Evolutionary conservation across 2,329 filamentous ascomycete species (phyloP), one percentile per base, ranked within the genome.

Genomic region (Aspergillus sp.): DNA sequence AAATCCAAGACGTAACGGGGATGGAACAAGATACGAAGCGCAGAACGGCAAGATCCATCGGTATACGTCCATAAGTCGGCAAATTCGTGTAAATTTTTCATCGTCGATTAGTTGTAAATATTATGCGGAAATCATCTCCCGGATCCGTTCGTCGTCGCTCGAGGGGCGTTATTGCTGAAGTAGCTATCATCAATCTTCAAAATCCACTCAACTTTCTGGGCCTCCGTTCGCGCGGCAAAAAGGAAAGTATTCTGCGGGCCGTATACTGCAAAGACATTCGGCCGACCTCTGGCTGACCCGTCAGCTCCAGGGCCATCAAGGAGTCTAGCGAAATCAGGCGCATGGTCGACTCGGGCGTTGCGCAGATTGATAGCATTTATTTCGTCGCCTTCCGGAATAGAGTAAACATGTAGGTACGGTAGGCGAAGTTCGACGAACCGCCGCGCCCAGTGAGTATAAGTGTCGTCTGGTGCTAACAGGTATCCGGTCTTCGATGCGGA

Each of bases 181-280:
- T 84, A 87, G 64, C 88, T 90, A 79, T 96, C 90, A 75, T 99
- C 95, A 66, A 99, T 91, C 69, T 90, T 89, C 74, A 96, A 84
- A 66, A 99, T 96, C 95, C 95, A 99, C 73, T 98, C 95, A 66
- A 93, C 88, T 80, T 97, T 96, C 74, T 97, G 93, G 49, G 88
- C 84, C 78, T 97, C 93, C 67, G 87, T 93, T 58, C 92, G 84
- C 23, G 92, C 90, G 14, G 92, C 91, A 74, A 99, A 98, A 41
- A 99, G 81, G 84, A 93, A 99, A 33, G 93, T 96, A 75, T 97
- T 97, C 73, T 95, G 90, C 59, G 89, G 90, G 43, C 91, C 93
- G 71, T 98, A 99, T 51, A 99, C 86, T 12, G 95, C 95, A 81
- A 96, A 99, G 41, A 98, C 90, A 64, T 90, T 89, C 4, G 86